Evolutionary conservation across 2,329 filamentous ascomycete species (phyloP).

Genomic region (Penicillium brasilianum): DNA sequence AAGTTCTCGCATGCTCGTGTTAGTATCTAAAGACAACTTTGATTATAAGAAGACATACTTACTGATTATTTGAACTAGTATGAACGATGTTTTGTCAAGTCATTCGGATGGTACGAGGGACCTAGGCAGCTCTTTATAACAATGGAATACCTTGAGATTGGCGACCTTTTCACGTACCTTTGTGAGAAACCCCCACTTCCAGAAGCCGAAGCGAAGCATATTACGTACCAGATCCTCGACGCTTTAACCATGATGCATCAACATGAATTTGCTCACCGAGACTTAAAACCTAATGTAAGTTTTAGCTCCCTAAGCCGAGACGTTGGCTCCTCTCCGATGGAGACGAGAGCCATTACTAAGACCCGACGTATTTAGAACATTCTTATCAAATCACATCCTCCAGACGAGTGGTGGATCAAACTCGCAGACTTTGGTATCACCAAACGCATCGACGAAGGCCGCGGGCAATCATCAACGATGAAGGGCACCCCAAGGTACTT

Average conservation of each 20-base stretch:
- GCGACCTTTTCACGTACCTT: conserved; percentile 5
- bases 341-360: no score
- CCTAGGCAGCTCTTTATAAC: conserved; percentile 6
- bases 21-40: neutral
- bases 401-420: conserved; percentile 13
- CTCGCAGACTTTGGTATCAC: conserved; percentile 19
- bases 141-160: conserved; percentile 18
- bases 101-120: conserved; percentile 16
- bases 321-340: no score
- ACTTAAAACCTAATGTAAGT: conserved; percentile 19
- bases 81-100: conserved; percentile 16
- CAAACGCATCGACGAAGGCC: conserved; percentile 10
- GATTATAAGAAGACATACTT: neutral
- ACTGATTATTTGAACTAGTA: conserved; percentile 11
- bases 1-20: conserved; percentile 21
- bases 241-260: conserved; percentile 11
- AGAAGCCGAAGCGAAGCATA: conserved; percentile 1
- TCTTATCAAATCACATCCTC: neutral
- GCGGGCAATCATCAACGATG: neutral
- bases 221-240: conserved; percentile 11
- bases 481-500: conserved; percentile 1
- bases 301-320: neutral
- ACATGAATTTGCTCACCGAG: conserved; percentile 15
- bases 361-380: neutral
- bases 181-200: neutral